phyloP scores from a whole-genome alignment of 2,329 filamentous ascomycete species.

The Colletotrichum cereale region DNA sequence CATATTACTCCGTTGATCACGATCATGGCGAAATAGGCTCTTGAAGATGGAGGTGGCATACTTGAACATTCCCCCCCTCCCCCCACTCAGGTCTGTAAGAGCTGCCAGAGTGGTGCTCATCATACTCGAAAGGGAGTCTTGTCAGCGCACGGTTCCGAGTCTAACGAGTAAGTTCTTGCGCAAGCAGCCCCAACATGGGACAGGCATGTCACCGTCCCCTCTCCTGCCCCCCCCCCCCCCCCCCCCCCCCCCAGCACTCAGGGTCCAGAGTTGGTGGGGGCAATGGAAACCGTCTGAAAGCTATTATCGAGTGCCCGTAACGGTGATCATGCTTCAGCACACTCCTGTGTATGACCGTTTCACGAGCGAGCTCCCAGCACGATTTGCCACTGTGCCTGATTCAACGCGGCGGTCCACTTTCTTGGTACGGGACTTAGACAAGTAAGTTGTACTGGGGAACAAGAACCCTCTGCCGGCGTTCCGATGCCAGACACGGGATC shows the following conservation, averaged over 20 bases:
- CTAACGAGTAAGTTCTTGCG: not conserved
- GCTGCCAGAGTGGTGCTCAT: not conserved
- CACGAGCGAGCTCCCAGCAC: not conserved
- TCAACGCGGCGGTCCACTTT: not conserved
- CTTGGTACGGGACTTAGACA: not conserved
- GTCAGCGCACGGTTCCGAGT: not conserved
- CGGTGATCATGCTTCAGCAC: constrained; percentile 14
- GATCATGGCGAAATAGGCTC: not conserved
- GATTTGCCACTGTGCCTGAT: not conserved
- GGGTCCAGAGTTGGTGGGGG: constrained; percentile 7
- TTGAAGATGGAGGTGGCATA: not conserved
- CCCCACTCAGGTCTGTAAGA: not conserved
- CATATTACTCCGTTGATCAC: not conserved
- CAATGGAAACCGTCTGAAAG: not conserved
- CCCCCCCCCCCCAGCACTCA: not conserved
- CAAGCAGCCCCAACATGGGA: not conserved
- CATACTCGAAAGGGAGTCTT: not conserved
- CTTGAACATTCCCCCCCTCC: not conserved
- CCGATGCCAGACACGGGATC: constrained; percentile 23
- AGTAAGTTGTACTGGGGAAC: not conserved
- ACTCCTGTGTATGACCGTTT: not conserved
- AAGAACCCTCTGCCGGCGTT: constrained; percentile 26
- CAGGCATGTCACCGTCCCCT: not conserved
- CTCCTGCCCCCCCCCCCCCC: not conserved
- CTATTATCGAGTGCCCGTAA: constrained; percentile 8